Evolutionary conservation across 176 grass and related monocot genomes (phyloP), one percentile per base, ranked within the genome.

Genomic region (Aegilops umbellulata): DNA sequence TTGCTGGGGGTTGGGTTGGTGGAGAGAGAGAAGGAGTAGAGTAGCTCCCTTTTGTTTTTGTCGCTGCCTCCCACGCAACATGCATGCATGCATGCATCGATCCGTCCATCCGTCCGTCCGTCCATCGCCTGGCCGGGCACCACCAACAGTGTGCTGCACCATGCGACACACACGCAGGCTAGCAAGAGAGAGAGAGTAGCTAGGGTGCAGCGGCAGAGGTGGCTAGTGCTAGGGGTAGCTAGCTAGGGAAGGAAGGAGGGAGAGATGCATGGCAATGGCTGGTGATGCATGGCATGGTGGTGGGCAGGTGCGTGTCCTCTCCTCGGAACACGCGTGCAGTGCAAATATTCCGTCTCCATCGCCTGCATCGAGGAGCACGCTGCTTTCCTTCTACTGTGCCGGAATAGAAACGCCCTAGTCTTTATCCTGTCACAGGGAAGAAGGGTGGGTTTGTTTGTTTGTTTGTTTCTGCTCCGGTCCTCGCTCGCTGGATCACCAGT

Each of bases 301-400:
- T 55, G 12, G 13, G 60, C 42, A 36, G 36, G 27, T 36, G 22
- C 17, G 32, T 30, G 53, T 5, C 49, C 49, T 86, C 79, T 69
- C 83, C 78, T 86, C 79, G 88, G 83, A 86, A 86, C 83, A 70
- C 78, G 84, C 84, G 69, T 25, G 71, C 16, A 85, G 69, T 25
- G 64, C 16, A 85, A 88, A 82, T 85, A 92, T 88, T 88, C 86
- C 82, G 47, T 80, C 77, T 29, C 58, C 10, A 44, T 39, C 19
- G 53, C 49, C 61, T 10, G 69, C 69, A 30, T 75, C 61, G 60
- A 86, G 70, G 81, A 78, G 78, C 77, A 80, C 31, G 47, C 47
- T 22, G 39, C 82, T 88, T 79, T 69, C 60, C 80, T 25, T 89
- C 68, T 51, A 76, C 72, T 76, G 72, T 76, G 72, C 42, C 23